Evolutionary conservation across 2,329 filamentous ascomycete genomes (phyloP), one percentile per base, ranked within the genome.

Genomic region (Fusarium kyushuense): DNA sequence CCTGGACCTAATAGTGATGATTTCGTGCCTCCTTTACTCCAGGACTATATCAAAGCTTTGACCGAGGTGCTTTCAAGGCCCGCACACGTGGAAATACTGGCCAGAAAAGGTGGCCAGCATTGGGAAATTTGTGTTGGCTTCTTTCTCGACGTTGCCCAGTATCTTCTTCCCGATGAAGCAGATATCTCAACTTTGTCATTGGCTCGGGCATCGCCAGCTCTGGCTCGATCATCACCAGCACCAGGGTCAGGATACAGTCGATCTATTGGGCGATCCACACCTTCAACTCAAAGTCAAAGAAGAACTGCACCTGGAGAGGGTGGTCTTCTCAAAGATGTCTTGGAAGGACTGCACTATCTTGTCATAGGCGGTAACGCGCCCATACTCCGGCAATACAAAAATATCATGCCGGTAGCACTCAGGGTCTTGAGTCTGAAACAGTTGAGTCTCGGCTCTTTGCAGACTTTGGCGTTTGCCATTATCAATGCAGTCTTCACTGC

Each of bases 1-100:
- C 87, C 89, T 3, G 85, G 83, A 0, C 79, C 80, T 5, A 86
- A 89, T 55, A 86, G 89, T 54, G 88, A 88, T 16, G 84, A 83
- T 3, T 87, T 91, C 54, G 89, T 93, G 67, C 84, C 89, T 58
- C 90, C 91, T 14, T 83, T 99, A 7, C 81, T 89, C 25, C 84
- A 89, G 48, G 89, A 96, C 74, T 97, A 97, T 76, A 85, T 92
- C 69, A 97, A 92, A 80, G 87, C 89, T 21, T 81, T 99, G 69
- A 83, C 86, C 6, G 84, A 86, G 29, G 79, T 97, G 5, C 84
- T 98, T 19, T 87, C 89, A 41, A 87, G 92, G 72, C 87, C 89
- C 45, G 86, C 92, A 19, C 93, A 96, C 76, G 89, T 92, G 29
- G 96, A 98, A 78, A 90, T 94, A 72, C 83, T 98, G 14, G 86